Evolutionary conservation across 2,329 filamentous ascomycete genomes (phyloP).

Genomic region (Pestalotiopsis sp.): DNA sequence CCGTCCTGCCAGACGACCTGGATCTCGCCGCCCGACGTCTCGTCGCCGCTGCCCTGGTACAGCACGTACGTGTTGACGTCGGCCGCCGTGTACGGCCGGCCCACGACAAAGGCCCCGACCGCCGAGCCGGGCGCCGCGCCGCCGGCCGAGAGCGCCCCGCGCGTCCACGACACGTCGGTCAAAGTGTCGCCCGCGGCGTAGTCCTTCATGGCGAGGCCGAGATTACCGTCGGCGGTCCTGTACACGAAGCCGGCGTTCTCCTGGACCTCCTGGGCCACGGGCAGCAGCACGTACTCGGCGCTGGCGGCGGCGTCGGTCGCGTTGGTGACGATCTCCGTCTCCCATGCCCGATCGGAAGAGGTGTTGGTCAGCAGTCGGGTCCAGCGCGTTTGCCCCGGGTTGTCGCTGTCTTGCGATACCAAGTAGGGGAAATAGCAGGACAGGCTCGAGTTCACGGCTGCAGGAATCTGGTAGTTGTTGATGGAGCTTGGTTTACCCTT

Average conservation of each 20-base stretch:
- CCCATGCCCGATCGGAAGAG: slow-evolving; percentile 19
- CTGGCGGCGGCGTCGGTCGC: not conserved
- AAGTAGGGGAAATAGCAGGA: slow-evolving; percentile 26
- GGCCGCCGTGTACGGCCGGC: slow-evolving; percentile 22
- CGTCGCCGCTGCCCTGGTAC: slow-evolving; percentile 21
- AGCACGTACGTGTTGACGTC: slow-evolving; percentile 27
- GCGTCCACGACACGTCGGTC: slow-evolving; percentile 2
- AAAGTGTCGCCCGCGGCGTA: slow-evolving; percentile 41
- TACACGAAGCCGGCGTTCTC: slow-evolving; percentile 15
- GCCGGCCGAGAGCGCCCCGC: not conserved
- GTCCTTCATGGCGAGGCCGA: slow-evolving; percentile 38
- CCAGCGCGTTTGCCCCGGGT: slow-evolving; percentile 20
- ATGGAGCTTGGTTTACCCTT: slow-evolving; percentile 22
- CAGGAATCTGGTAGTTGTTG: slow-evolving; percentile 23
- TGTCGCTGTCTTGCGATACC: slow-evolving; percentile 23
- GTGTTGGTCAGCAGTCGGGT: slow-evolving; percentile 21
- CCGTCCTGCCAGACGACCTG: slow-evolving; percentile 26
- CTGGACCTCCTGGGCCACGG: slow-evolving; percentile 10
- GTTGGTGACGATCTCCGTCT: slow-evolving; percentile 20
- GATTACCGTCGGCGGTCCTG: slow-evolving; percentile 4
- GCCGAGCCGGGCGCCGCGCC: slow-evolving; percentile 19
- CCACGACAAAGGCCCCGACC: slow-evolving; percentile 25
- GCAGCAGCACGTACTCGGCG: slow-evolving; percentile 13
- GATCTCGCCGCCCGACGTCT: slow-evolving; percentile 14
- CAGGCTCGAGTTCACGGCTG: slow-evolving; percentile 18